Conservation (phyloP, 2,329 filamentous ascomycete genomes). For the Alternaria gansuensis region DNA sequence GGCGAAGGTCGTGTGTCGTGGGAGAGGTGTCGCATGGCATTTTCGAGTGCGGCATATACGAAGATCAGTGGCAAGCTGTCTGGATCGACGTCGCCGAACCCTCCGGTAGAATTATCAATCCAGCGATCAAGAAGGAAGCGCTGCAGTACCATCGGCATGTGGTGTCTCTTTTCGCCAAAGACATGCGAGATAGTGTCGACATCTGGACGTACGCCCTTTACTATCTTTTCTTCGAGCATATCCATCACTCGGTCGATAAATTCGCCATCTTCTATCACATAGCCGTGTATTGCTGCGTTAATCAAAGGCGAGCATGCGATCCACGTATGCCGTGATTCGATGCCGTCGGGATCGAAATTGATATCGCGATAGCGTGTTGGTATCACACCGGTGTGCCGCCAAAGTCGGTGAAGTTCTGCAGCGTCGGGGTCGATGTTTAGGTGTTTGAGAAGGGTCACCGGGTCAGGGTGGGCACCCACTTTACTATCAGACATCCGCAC, state of each 20-base stretch:
- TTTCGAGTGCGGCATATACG: slow-evolving; percentile 12
- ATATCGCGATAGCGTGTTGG: background rate
- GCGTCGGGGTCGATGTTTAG: slow-evolving; percentile 1
- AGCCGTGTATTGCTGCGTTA: slow-evolving; percentile 28
- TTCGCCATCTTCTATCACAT: slow-evolving; percentile 15
- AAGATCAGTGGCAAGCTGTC: slow-evolving; percentile 10
- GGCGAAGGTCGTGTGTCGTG: background rate
- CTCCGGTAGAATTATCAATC: slow-evolving; percentile 7
- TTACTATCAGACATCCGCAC: background rate
- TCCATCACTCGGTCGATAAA: slow-evolving; percentile 31
- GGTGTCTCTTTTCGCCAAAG: slow-evolving; percentile 9
- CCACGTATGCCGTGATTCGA: slow-evolving; percentile 19
- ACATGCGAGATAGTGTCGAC: slow-evolving; percentile 27
- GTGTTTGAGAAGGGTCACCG: background rate
- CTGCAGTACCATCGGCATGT: slow-evolving; percentile 14
- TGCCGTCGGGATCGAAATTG: background rate
- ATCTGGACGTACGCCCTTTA: slow-evolving; percentile 11
- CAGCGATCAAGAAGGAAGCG: slow-evolving; percentile 27
- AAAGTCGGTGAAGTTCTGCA: slow-evolving; percentile 11
- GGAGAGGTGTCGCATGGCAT: slow-evolving; percentile 11
- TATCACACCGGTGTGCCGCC: slow-evolving; percentile 13
- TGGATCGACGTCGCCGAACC: background rate
- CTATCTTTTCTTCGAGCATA: slow-evolving; percentile 18
- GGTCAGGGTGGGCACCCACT: background rate
- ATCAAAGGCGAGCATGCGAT: slow-evolving; percentile 25